Percentiles rank a stretch among this genome's conserved stretches.
Evolutionary conservation across 2,329 filamentous ascomycete species (phyloP).

Genomic region (Venturia nashicola): DNA sequence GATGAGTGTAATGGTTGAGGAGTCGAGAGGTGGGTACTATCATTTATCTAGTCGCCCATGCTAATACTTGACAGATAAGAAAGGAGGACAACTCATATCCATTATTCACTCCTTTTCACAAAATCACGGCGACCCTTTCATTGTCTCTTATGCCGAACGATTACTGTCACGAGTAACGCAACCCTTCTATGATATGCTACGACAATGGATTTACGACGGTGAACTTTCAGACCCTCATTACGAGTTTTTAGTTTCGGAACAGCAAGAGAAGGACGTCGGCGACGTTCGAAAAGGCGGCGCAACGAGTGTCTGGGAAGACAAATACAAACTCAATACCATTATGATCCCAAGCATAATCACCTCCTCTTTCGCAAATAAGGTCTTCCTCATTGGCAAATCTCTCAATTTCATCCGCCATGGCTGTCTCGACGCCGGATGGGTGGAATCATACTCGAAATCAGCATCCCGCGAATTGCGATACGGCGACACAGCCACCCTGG

Average conservation of each 20-base stretch:
- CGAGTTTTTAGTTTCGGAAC: conserved; percentile 91
- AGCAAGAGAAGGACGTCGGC: conserved; percentile 40
- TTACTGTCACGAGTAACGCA: conserved; percentile 76
- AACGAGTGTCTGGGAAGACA: conserved; percentile 95
- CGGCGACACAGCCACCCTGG: conserved; percentile 82
- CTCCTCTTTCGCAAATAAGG: conserved; percentile 85
- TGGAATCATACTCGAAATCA: conserved; percentile 86
- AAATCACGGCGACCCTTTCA: conserved; percentile 89
- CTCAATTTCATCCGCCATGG: conserved; percentile 96
- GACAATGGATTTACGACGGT: conserved; percentile 96
- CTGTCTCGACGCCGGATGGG: conserved; percentile 88
- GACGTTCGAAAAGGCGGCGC: conserved; percentile 41
- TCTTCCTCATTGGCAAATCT: conserved; percentile 94
- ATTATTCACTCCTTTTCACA: conserved; percentile 88
- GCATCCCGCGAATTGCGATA: conserved; percentile 87
- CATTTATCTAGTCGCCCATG: neutral
- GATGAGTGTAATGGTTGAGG: conserved; percentile 89
- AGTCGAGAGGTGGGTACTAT: conserved; percentile 53
- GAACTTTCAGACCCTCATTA: conserved; percentile 92
- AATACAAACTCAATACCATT: conserved; percentile 71
- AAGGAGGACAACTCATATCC: conserved; percentile 84
- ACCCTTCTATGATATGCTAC: conserved; percentile 92
- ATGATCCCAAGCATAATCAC: conserved; percentile 94
- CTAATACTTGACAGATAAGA: conserved; percentile 37
- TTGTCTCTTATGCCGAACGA: conserved; percentile 83